Evolutionary conservation across 106 monocot genomes (phyloP), one percentile per base, ranked within the genome.

Genomic region (Dendrobium officinale): DNA sequence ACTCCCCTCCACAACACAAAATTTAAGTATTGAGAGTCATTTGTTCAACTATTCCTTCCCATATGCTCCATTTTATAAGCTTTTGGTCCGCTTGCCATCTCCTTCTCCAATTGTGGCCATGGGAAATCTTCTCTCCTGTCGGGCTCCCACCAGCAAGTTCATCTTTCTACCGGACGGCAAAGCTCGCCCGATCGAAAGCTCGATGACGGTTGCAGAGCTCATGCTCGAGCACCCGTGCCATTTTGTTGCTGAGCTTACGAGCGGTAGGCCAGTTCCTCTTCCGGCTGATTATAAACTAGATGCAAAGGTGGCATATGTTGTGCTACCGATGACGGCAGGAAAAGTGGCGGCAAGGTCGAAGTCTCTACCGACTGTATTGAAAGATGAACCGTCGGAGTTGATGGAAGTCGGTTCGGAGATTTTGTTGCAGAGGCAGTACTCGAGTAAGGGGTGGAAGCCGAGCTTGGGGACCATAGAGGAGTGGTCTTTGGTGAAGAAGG

Each of bases 161-260:
- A 73, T 95, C 18, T 31, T 70, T 37, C 80, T 90, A 24, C 75
- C 90, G 19, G 84, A 92, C 59, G 89, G 90, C 48, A 79, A 72
- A 11, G 40, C 84, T 6, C 83, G 47, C 2, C 40, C 29, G 26
- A 33, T 95, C 64, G 70, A 82, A 75, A 81, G 42, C 22, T 75
- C 86, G 13, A 72, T 82, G 10, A 58, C 82, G 0, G 94, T 77
- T 0, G 94, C 88, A 5, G 94, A 95, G 88, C 86, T 94, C n/a
- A 94, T 94, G 94, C 86, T 94, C 31, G 89, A 94, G 26, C 81
- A 91, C 79, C 89, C 94, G 13, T 47, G 72, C 16, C 84, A 91
- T 19, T 81, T 83, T 78, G 91, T 94, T 33, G 47, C 87, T 75
- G 88, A 92, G 79, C 82, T 70, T 78, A 33, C 33, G 4, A 55